Conservation (phyloP, 805 yeast species). For the Kockiozyma suomiensis region DNA sequence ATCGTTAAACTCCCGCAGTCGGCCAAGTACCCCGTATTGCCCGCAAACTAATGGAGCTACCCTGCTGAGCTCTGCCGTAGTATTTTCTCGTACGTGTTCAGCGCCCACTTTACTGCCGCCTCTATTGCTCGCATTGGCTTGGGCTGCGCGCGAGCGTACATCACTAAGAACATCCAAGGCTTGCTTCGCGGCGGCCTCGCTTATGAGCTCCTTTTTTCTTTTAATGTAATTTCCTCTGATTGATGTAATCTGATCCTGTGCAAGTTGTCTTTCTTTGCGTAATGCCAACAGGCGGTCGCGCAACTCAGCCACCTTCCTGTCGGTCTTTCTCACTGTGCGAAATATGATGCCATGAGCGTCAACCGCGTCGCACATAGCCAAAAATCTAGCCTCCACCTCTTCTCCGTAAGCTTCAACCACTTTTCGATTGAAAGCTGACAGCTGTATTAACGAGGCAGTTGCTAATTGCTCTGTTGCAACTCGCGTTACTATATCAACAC, state of each 20-base stretch:
- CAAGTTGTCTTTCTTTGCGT: conserved; percentile 17
- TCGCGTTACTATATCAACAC: conserved; percentile 28
- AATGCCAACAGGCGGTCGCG: conserved; percentile 16
- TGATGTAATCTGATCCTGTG: conserved; percentile 5
- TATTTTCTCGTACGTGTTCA: background rate
- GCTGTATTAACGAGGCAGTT: background rate
- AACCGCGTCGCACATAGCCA: conserved; percentile 26
- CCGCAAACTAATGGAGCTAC: conserved; percentile 26
- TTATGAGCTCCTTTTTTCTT: background rate
- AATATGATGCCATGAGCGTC: conserved; percentile 16
- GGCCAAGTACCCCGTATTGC: conserved; percentile 19
- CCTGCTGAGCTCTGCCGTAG: conserved; percentile 23
- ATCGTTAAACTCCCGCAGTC: conserved; percentile 17
- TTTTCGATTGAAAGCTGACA: background rate
- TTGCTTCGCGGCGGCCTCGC: conserved; percentile 5
- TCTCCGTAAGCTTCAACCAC: conserved; percentile 24
- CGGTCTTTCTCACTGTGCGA: conserved; percentile 13
- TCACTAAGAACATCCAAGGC: conserved; percentile 12
- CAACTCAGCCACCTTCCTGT: background rate
- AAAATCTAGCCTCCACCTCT: conserved; percentile 23
- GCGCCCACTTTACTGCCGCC: background rate
- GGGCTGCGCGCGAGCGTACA: conserved; percentile 14
- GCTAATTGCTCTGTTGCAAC: conserved; percentile 21
- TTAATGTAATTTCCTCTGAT: conserved; percentile 13
- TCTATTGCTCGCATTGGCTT: background rate